These are phyloP conservation scores for Ustilago cynodontis DNA, from an alignment of 1,284 basidiomycete genomes.

Conservation along the genomic window DNA sequence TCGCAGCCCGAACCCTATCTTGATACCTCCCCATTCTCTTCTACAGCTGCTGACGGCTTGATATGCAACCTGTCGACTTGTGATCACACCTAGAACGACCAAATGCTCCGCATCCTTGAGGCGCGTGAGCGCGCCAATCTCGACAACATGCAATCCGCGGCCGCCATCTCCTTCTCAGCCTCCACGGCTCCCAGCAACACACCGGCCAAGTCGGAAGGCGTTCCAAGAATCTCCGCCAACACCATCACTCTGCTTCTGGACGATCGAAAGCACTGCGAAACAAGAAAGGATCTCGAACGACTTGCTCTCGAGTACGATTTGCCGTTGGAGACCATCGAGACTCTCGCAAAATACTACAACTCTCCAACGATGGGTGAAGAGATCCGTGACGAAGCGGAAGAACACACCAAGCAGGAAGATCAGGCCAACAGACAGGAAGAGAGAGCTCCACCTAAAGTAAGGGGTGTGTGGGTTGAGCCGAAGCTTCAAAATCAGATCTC, in stretches of 20 bases:
- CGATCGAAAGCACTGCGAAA: conserved; percentile 53
- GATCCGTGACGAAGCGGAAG: conserved; percentile 27
- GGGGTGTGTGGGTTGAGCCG: conserved; percentile 46
- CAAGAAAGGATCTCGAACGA: conserved; percentile 39
- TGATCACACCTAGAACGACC: conserved; percentile 36
- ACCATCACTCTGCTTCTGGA: conserved; percentile 48
- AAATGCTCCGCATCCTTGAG: conserved; percentile 55
- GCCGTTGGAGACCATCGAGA: conserved; percentile 35
- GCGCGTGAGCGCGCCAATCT: conserved; percentile 40
- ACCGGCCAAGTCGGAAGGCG: conserved; percentile 1
- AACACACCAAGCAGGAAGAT: conserved; percentile 24
- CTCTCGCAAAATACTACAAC: conserved; percentile 46
- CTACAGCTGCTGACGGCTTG: conserved; percentile 4
- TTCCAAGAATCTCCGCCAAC: conserved; percentile 33
- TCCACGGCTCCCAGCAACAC: neutral
- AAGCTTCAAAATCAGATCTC: conserved; percentile 32
- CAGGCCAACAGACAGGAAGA: conserved; percentile 40
- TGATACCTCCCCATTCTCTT: neutral
- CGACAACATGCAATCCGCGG: conserved; percentile 22
- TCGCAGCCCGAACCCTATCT: neutral
- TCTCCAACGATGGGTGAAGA: conserved; percentile 55
- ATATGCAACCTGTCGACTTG: neutral
- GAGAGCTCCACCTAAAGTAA: conserved; percentile 35
- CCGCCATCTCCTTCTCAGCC: neutral
- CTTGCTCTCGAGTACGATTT: conserved; percentile 56